Evolutionary conservation across 768 basidiomycete species (phyloP), one percentile per base, ranked within the genome.

Genomic region (Tricholoma matsutake): DNA sequence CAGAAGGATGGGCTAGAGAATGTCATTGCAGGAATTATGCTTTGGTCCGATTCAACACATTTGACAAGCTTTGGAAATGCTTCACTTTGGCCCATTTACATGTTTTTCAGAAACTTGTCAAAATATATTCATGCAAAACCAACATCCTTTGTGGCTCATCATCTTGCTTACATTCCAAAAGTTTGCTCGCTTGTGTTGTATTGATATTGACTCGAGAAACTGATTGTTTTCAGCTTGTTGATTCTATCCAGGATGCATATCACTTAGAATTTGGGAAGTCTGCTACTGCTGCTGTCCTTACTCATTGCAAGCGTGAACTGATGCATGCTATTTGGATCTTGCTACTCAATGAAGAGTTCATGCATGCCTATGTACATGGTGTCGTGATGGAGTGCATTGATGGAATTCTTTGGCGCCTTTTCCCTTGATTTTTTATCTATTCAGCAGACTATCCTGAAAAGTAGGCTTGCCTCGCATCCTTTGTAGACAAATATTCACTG

Each of bases 51-150:
- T 14, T 14, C 37, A 7, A 39, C 37, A 0, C 73, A 75, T 58
- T 66, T 78, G 6, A 61, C 75, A 0, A 64, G 68, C 4, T 79
- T 79, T 62, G 76, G 77, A 0, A 67, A 58, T 32, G 70, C 75
- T 0, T 64, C 65, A 0, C 64, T 78, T 4, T 81, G 77, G 78
- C 79, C 78, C 0, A 54, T 77, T 0, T 82, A 81, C 55, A 32
- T 74, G 0, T 75, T 61, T 43, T 69, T 79, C 51, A 76, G 76
- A 0, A 75, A 75, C 28, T 65, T 72, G 8, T 78, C 74, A 1
- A 80, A 82, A 58, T 77, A 78, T 53, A 59, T 39, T 8, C 13
- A 14, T 39, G 6, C 37, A 39, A 39, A 39, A 3, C 37, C 8
- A 6, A 7, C 9, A 8, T 10, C 3, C 37, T 39, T 39, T 11